Percentiles rank a stretch among this genome's conserved stretches.
Conservation (phyloP, 495 filamentous ascomycete genomes). For the Penicillium pulvis region DNA sequence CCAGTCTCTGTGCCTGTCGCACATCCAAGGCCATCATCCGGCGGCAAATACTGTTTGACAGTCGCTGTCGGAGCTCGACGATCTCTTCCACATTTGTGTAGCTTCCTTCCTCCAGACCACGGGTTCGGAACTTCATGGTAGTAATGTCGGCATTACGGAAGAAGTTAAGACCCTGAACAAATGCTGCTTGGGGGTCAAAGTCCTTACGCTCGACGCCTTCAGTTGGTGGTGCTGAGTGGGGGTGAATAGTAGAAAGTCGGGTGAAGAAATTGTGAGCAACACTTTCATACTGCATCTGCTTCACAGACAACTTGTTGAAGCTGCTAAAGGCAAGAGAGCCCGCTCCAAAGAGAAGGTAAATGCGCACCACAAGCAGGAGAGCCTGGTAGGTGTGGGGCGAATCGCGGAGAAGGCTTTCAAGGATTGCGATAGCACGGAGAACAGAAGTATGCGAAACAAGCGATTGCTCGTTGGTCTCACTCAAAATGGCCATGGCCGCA, state of each 20-base stretch:
- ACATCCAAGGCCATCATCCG: slow-evolving; percentile 45
- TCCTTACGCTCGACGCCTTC: slow-evolving; percentile 46
- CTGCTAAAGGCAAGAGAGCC: slow-evolving; percentile 54
- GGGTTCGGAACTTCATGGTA: slow-evolving; percentile 32
- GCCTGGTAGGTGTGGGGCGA: slow-evolving; percentile 62
- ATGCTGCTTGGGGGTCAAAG: slow-evolving; percentile 45
- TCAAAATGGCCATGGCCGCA: slow-evolving; percentile 57
- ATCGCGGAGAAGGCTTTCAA: slow-evolving; percentile 51
- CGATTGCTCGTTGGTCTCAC: slow-evolving; percentile 19
- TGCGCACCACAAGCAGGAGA: slow-evolving; percentile 54
- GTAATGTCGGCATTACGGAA: slow-evolving; percentile 41
- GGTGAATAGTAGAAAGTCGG: slow-evolving; percentile 58
- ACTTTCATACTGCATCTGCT: slow-evolving; percentile 62
- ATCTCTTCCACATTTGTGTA: slow-evolving; percentile 45
- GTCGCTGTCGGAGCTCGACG: slow-evolving; percentile 39
- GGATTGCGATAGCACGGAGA: slow-evolving; percentile 52
- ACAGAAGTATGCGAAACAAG: slow-evolving; percentile 40
- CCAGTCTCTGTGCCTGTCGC: slow-evolving; percentile 43
- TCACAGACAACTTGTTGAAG: slow-evolving; percentile 59
- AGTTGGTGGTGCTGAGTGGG: slow-evolving; percentile 44
- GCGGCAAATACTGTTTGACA: slow-evolving; percentile 44
- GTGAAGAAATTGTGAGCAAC: slow-evolving; percentile 60
- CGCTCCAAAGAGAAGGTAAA: slow-evolving; percentile 57
- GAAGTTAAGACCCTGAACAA: slow-evolving; percentile 45
- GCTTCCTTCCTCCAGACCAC: slow-evolving; percentile 40